Conservation (phyloP, 1,284 basidiomycete species). For the Marasmius tenuissimus region DNA sequence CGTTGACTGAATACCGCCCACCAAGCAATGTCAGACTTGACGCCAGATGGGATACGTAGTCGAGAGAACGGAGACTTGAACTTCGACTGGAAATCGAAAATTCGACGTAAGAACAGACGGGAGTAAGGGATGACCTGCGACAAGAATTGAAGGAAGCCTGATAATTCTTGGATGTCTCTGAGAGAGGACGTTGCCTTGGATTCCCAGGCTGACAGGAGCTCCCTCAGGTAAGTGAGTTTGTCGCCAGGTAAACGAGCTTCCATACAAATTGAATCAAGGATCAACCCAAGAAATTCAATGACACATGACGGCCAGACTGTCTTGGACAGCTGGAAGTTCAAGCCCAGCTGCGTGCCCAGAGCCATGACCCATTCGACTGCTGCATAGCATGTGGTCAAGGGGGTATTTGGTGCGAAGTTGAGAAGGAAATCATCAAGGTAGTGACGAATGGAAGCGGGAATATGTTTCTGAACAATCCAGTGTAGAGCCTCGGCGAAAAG, state of each 20-base stretch:
- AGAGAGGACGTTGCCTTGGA: constrained; percentile 10
- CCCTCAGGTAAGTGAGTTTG: constrained; percentile 22
- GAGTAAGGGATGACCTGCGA: constrained; percentile 32
- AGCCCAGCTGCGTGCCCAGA: constrained; percentile 23
- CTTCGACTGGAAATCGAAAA: constrained; percentile 24
- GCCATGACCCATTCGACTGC: constrained; percentile 25
- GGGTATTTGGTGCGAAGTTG: constrained; percentile 12
- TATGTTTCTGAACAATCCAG: constrained; percentile 30
- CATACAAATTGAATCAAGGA: constrained; percentile 29
- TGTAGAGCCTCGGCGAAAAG: constrained; percentile 33
- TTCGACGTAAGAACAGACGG: constrained; percentile 25
- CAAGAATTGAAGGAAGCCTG: constrained; percentile 27
- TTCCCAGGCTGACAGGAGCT: constrained; percentile 20
- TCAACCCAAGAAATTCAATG: constrained; percentile 32
- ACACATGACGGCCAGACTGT: constrained; percentile 20
- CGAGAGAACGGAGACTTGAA: constrained; percentile 22
- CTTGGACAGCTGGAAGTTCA: constrained; percentile 27
- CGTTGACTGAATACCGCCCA: constrained; percentile 21
- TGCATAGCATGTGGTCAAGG: not conserved
- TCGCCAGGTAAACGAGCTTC: constrained; percentile 28
- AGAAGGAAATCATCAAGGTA: constrained; percentile 20
- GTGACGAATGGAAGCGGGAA: constrained; percentile 20
- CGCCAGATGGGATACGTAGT: constrained; percentile 20
- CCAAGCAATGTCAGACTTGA: constrained; percentile 23
- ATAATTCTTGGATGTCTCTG: constrained; percentile 24